Evolutionary conservation across 225 moss, liverwort and hornwort genomes (phyloP), one percentile per base, ranked within the genome.

Genomic region (Ulota crispa): DNA sequence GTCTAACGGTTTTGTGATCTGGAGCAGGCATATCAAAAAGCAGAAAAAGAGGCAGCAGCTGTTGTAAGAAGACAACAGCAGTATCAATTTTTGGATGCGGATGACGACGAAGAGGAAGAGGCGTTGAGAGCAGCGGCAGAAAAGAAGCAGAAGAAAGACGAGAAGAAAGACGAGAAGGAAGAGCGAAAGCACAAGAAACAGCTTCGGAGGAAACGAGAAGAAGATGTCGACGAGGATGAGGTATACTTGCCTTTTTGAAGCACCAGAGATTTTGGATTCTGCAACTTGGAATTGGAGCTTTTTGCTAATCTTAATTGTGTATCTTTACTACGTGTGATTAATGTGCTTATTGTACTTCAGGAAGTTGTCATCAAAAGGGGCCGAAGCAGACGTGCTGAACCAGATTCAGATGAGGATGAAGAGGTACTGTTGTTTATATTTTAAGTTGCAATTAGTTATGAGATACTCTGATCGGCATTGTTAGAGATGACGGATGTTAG

Each of bases 41-140:
- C 94, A 72, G 94, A 98, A 78, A 92, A 86, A 65, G 94, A 98
- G 69, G 93, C 95, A 11, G 92, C 94, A 47, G 88, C 84, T 32
- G 87, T 94, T 54, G 87, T 80, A 31, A 91, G 69, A 85, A 94
- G 91, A 54, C 93, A 95, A 73, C 94, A 91, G 65, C 92, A 93
- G 23, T 98, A 95, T 88, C 70, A 88, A 80, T 65, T 95, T 24
- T 73, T 98, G 34, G 98, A 95, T 82, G 95, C 92, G 11, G 95
- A 98, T 78, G 97, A 95, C 75, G 97, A 94, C 9, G 94, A 92
- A 20, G 93, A 91, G 32, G 90, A 86, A 9, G 87, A 84, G 5
- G 71, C 43, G 75, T 41, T 54, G 65, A 80, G 77, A 63, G 45
- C 80, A 78, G 81, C 67, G 67, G 81, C 79, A 68, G 85, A 86